Evolutionary conservation across 345 rosid species (phyloP).

Genomic region (Populus euphratica): DNA sequence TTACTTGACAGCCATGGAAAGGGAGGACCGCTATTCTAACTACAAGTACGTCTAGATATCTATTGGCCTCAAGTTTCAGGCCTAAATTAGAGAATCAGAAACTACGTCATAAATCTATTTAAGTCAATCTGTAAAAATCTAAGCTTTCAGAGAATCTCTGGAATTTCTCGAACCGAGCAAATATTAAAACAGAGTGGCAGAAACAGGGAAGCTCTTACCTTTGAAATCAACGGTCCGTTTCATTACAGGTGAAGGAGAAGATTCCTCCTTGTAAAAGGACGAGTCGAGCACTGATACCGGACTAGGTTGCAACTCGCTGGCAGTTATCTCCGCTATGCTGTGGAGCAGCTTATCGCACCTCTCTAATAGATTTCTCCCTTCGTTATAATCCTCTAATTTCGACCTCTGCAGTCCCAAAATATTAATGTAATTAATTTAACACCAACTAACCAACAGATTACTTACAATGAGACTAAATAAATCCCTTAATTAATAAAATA

Average conservation of each 20-base stretch:
- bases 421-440: not conserved
- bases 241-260: conserved; percentile 76
- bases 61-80: not conserved
- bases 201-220: conserved; percentile 37
- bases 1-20: not conserved
- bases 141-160: not conserved
- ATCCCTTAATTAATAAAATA: not conserved
- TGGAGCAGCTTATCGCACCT: conserved; percentile 84
- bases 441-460: not conserved
- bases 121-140: conserved; percentile 22
- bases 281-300: conserved; percentile 93
- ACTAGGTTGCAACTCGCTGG: conserved; percentile 77
- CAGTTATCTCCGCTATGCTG: conserved; percentile 85
- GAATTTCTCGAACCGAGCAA: not conserved
- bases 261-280: conserved; percentile 76
- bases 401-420: conserved; percentile 36
- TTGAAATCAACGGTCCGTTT: conserved; percentile 74
- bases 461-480: not conserved
- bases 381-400: conserved; percentile 53
- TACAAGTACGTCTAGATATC: conserved; percentile 13
- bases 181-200: not conserved
- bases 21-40: conserved; percentile 12
- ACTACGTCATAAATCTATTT: conserved; percentile 12
- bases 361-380: conserved; percentile 65
- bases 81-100: conserved; percentile 3